Base-by-base conservation (phyloP, 192 early-diverging fungal species). In the Podochytrium sp. region DNA sequence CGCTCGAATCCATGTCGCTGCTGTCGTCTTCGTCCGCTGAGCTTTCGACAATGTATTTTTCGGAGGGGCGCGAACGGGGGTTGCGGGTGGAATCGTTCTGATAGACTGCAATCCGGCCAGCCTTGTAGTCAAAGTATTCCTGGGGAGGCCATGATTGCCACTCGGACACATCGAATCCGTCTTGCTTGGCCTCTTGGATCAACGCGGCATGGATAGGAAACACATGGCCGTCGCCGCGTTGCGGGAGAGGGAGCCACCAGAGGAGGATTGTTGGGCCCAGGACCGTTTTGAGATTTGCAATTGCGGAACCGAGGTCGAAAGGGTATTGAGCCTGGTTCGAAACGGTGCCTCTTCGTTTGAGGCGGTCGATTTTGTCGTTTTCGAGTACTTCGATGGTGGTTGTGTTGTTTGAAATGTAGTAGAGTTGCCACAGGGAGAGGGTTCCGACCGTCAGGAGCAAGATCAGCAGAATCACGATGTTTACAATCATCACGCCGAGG, bases 371-470 rank as follows among this genome's bases (percentile, higher is more conserved):
- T 64, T 85, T 86, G 43, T 86, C 86, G 69, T 89, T 92, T 76
- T 94, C 93, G 79, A 87, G 89, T 43, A 79, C 87, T 80, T 96
- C 94, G 65, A 95, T 96, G 5, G 94, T 96, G 0, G 93, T 93
- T 6, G 89, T 89, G 70, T 94, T 93, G 61, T 78, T 78, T 16
- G 74, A 67, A 34, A 91, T 73, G 75, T 91, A 90, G 78, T 87
- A 94, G 35, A 92, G 58, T 59, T 96, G 94, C 76, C 88, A 95
- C 7, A 81, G 69, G 27, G 81, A 75, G 32, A 96, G 81, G 30
- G 88, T 84, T 25, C 88, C 90, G 53, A 94, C 92, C 1, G 85
- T 87, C 23, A 93, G 64, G 2, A 92, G 73, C 20, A 95, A 86
- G 5, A 90, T 78, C 18, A 91, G 81, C 53, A 87, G 86, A 47